Conservation (phyloP, 441 rosid genomes). For the Theobroma grandiflorum region DNA sequence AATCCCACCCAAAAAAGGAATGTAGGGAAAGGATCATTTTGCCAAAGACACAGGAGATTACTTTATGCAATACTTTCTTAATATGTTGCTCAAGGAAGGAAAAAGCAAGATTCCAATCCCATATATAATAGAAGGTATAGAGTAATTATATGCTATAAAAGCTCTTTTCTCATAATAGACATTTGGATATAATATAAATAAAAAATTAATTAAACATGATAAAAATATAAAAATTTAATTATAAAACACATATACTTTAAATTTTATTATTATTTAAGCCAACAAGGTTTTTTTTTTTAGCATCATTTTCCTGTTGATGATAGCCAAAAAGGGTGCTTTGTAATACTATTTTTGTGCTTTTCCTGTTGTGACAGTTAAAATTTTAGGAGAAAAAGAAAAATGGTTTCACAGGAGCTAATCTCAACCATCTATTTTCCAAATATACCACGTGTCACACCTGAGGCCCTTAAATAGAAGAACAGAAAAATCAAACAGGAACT, state of each 20-base stretch:
- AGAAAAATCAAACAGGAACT: background rate
- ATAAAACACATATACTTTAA: too few relatives aligned
- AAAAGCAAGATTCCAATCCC: background rate
- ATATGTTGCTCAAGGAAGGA: background rate
- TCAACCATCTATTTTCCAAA: background rate
- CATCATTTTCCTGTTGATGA: too few relatives aligned
- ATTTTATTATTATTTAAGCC: too few relatives aligned
- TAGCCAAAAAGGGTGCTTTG: background rate
- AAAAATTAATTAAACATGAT: too few relatives aligned
- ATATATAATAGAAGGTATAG: background rate
- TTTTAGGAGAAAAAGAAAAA: background rate
- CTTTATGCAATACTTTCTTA: background rate
- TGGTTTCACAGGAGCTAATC: background rate
- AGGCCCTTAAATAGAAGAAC: background rate
- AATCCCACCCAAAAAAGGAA: background rate
- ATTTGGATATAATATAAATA: too few relatives aligned
- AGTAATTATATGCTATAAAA: too few relatives aligned
- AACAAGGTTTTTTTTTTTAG: too few relatives aligned
- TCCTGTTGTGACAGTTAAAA: background rate
- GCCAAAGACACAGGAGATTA: background rate
- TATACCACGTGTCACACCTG: slow-evolving; percentile 2
- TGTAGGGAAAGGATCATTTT: background rate
- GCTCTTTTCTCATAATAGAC: too few relatives aligned
- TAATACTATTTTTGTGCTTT: background rate
- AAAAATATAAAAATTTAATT: too few relatives aligned